Percentiles rank a stretch among this genome's conserved stretches.
phyloP scores from a whole-genome alignment of 2,329 filamentous ascomycete species.

The Davidsoniella neocaledoniae region DNA sequence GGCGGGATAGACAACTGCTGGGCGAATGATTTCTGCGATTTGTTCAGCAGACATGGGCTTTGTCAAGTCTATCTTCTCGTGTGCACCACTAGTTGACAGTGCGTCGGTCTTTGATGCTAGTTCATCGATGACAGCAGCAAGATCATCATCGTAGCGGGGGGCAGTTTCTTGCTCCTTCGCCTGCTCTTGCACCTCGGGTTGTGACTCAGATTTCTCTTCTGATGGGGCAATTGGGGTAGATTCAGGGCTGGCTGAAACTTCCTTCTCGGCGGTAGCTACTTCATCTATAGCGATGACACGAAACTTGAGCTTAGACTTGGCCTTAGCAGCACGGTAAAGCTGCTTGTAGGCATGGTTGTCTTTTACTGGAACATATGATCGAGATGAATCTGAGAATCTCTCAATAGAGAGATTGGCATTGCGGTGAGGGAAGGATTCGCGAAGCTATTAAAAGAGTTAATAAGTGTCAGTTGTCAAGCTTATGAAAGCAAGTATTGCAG shows the following conservation, averaged over 20 bases:
- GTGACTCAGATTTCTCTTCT: no score
- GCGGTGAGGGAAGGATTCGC: conserved; percentile 48
- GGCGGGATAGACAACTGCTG: conserved; percentile 14
- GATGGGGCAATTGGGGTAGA: background rate
- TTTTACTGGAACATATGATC: conserved; percentile 64
- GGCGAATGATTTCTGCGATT: conserved; percentile 1
- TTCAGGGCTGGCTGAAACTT: background rate
- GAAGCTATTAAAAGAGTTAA: conserved; percentile 36
- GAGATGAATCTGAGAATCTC: conserved; percentile 88
- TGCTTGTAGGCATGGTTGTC: conserved; percentile 83
- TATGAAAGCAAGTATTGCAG: conserved; percentile 13
- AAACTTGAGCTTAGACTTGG: conserved; percentile 92
- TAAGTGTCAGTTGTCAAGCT: no score
- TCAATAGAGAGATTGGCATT: conserved; percentile 47
- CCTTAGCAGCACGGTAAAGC: conserved; percentile 88
- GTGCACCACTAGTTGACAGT: background rate
- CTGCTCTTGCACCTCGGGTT: no score
- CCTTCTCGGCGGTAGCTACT: background rate
- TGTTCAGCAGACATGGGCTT: no score
- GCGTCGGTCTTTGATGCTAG: background rate
- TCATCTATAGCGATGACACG: conserved; percentile 37
- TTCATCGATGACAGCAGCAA: background rate
- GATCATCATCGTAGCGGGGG: background rate
- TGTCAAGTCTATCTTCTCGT: no score
- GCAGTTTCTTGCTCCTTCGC: background rate